A percentile compares a stretch with the other conserved stretches of the same genome.
Evolutionary conservation across 352 stramenopile genomes (phyloP).

Genomic region (Phytophthora palmivora): DNA sequence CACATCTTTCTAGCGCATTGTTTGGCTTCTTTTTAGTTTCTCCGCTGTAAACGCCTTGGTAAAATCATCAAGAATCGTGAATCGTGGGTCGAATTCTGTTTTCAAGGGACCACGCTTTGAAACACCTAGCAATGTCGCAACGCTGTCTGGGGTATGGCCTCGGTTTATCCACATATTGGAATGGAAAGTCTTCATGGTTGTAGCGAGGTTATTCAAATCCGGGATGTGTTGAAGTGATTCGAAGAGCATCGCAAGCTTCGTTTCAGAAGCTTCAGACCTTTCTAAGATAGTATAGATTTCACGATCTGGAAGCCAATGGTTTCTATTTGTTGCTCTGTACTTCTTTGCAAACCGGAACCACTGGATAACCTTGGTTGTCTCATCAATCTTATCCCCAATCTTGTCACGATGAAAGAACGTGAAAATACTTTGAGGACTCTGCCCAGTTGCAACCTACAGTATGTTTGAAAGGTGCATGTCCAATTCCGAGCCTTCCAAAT

Average conservation of each 20-base stretch:
- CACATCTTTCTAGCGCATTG: neutral
- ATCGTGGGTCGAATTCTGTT: neutral
- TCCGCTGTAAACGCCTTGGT: neutral
- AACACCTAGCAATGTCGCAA: neutral
- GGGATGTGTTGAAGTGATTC: neutral
- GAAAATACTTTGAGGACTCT: too few species aligned
- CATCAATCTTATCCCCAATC: neutral
- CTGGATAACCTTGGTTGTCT: neutral
- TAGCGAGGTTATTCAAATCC: neutral
- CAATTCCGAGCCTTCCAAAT: neutral
- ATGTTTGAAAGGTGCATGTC: conserved; percentile 5
- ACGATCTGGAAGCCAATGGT: neutral
- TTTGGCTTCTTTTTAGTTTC: neutral
- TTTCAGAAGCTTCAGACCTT: neutral
- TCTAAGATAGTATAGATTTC: neutral
- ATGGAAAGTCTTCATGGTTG: neutral
- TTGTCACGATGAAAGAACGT: too few species aligned
- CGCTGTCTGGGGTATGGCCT: neutral
- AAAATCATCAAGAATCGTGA: neutral
- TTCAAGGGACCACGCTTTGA: neutral
- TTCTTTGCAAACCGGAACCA: conserved; percentile 3
- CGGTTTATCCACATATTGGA: neutral
- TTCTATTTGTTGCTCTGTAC: neutral
- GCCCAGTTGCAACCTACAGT: neutral
- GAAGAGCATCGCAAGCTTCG: neutral